Conservation (phyloP, 2,329 filamentous ascomycete genomes). For the Ascochyta rabiei region DNA sequence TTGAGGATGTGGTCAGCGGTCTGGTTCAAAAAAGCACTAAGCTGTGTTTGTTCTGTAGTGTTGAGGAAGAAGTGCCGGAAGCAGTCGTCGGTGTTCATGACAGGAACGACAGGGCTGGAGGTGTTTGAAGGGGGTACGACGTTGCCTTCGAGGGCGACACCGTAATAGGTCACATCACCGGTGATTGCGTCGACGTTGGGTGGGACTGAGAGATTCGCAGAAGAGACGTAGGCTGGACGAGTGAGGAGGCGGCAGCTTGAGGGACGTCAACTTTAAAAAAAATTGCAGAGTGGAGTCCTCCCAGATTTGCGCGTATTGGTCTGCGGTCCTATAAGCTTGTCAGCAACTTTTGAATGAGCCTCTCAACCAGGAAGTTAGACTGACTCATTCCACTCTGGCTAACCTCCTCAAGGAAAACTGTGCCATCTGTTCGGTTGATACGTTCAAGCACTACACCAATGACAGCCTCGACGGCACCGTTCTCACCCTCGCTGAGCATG, state of each 20-base stretch:
- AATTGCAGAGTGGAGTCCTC: conserved; percentile 65
- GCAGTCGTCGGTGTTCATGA: conserved; percentile 69
- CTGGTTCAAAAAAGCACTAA: conserved; percentile 63
- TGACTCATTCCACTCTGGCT: conserved; percentile 54
- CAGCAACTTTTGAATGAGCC: no score
- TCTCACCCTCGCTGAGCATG: conserved; percentile 62
- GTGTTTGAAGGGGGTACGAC: conserved; percentile 37
- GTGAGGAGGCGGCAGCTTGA: conserved; percentile 50
- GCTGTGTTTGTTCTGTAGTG: conserved; percentile 62
- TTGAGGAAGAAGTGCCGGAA: conserved; percentile 69
- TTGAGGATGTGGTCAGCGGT: conserved; percentile 63
- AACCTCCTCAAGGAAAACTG: conserved; percentile 68
- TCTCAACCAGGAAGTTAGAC: background rate
- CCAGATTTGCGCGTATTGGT: conserved; percentile 64
- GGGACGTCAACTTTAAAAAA: conserved; percentile 63
- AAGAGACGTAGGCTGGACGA: conserved; percentile 58
- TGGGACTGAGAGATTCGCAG: conserved; percentile 53
- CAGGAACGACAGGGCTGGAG: conserved; percentile 55
- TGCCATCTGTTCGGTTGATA: conserved; percentile 65
- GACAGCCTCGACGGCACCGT: conserved; percentile 65
- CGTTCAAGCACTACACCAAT: conserved; percentile 66
- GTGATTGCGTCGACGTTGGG: conserved; percentile 52
- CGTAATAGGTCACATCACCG: conserved; percentile 60
- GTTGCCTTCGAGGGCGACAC: conserved; percentile 60
- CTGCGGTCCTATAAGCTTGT: conserved; percentile 8